A percentile compares a stretch with the other conserved stretches of the same genome.
Evolutionary conservation across 768 basidiomycete species (phyloP).

Genomic region (Sporobolomyces pararoseus): DNA sequence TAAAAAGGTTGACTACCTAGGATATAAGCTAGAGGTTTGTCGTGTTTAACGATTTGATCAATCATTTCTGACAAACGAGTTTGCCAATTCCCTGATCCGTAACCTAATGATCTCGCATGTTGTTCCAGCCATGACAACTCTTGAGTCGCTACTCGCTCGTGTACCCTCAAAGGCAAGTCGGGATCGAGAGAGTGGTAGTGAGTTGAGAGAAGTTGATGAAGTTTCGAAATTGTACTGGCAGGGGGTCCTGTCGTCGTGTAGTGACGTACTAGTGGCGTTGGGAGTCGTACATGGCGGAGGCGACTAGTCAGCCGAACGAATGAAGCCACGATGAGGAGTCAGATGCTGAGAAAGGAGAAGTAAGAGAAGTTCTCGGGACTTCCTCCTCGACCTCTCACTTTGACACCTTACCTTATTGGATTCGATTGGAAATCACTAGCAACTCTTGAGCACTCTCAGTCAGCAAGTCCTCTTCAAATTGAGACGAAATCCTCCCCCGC

Average conservation of each 20-base stretch:
- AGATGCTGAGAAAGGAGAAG: no score
- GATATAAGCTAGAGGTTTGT: slow-evolving; percentile 41
- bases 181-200: slow-evolving; percentile 10
- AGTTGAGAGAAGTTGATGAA: not conserved
- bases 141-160: not conserved
- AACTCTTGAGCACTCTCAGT: no score
- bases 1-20: slow-evolving; percentile 84
- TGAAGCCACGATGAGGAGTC: no score
- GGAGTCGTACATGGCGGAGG: not conserved
- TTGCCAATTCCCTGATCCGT: slow-evolving; percentile 1
- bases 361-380: no score
- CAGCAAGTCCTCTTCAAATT: no score
- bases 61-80: not conserved
- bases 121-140: slow-evolving; percentile 29
- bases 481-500: no score
- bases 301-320: not conserved
- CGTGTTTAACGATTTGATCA: slow-evolving; percentile 17
- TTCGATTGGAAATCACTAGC: no score
- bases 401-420: no score
- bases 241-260: not conserved
- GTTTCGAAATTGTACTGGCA: not conserved
- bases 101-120: not conserved
- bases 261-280: not conserved
- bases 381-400: no score
- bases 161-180: not conserved